Base-by-base conservation (phyloP, 2,329 filamentous ascomycete genomes). In the Aciculosporium take region DNA sequence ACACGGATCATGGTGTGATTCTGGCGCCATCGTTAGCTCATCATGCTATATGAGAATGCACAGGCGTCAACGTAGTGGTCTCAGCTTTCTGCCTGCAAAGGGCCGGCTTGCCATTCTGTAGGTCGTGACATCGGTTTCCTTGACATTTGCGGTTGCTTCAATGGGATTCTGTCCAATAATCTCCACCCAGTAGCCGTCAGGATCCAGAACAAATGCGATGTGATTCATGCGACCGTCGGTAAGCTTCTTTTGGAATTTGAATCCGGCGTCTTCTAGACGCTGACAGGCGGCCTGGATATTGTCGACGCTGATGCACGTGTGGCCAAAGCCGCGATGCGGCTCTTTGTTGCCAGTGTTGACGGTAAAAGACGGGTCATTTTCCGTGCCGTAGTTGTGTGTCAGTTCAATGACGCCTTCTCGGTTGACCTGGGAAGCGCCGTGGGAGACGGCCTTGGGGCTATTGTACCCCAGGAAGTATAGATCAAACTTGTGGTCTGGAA, bases 1-100 rank as follows among this genome's bases (percentile, higher is more conserved):
- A 96, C 81, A 24, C 91, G 84, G 51, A 98, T 76, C 91, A 96
- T 96, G 43, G 84, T 87, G 65, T 91, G 84, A 65, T 91, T 88
- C 77, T 81, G 32, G 6, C 8, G n/a, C 7, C 31, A 32, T 17
- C 1, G 17, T 44, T 30, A 31, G 25, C 13, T 5, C 6, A 18
- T 27, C 25, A n/a, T 10, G 18, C 24, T 23, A 23, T 12, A 7
- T 4, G 23, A 10, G 6, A 18, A n/a, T 15, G n/a, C 13, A 12
- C 30, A 15, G 27, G n/a, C 13, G 6, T 5, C 7, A 17, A 30
- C 6, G 13, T n/a, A 13, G 29, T 35, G 24, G 18, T 10, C 17
- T n/a, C 7, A 24, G 13, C 12, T 12, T 25, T 20, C 13, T 32
- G 23, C n/a, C 15, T 9, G 20, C n/a, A 12, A 15, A 15, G 4